Evolutionary conservation across 805 yeast genomes (phyloP), one percentile per base, ranked within the genome.

Genomic region (Candida saitoana): DNA sequence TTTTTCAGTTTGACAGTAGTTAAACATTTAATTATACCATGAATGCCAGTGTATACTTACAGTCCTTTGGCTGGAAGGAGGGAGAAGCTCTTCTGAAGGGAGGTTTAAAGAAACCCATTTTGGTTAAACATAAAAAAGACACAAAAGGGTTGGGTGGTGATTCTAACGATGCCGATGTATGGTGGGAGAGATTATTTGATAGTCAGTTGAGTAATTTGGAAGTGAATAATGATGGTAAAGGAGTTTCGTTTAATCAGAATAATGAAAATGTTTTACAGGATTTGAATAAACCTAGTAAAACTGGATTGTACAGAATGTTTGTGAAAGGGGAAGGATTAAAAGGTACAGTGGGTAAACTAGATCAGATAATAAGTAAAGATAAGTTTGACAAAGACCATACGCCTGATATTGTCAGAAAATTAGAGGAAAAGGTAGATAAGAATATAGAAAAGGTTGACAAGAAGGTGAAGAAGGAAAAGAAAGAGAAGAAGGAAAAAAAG

Each of bases 161-260:
- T 18, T 74, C 76, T 18, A 82, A 80, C 39, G 93, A 87, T 50
- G 77, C 82, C 12, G 96, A 87, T 49, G 84, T 87, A 36, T 91
- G 99, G 99, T 91, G 99, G 99, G 99, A 91, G 51, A 75, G 87
- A 49, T 71, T 91, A 35, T 93, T 93, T 66, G 97, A 91, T 62
- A 96, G 96, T 1, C 96, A 89, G 50, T 72, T 91, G 49, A 87
- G 87, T 56, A 76, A 79, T 6, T 60, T 93, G 39, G 88, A 86
- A 44, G 87, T 87, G 5, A 59, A 54, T 12, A 63, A 55, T 29
- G 46, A 42, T 17, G 15, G 19, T 25, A 36, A 50, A 9, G 47
- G 57, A 2, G 71, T 86, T 0, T 58, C 69, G 6, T 82, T 86
- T 51, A 69, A 69, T 18, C 85, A 79, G 47, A 77, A 75, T 32